These are phyloP conservation scores for Jatropha multifida DNA, from an alignment of 441 rosid genomes.

Conservation along the genomic window DNA sequence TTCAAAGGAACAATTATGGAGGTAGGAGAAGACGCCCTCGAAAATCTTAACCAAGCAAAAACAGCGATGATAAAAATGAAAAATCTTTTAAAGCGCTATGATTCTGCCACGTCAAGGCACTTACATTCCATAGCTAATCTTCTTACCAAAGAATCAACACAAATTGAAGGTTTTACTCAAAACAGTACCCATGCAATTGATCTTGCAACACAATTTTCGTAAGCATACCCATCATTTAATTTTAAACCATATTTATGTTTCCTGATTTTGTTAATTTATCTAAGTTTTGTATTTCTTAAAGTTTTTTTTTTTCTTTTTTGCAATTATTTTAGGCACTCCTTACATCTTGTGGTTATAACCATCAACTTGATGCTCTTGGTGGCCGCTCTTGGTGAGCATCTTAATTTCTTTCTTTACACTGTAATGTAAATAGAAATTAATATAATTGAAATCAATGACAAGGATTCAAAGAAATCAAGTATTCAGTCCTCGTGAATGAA, in stretches of 20 bases:
- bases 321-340: constrained; percentile 32
- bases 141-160: constrained; percentile 41
- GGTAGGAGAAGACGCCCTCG: constrained; percentile 37
- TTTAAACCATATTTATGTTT: background rate
- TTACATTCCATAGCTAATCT: constrained; percentile 41
- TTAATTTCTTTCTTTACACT: background rate
- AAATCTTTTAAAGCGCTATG: constrained; percentile 45
- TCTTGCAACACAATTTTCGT: constrained; percentile 45
- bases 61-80: constrained; percentile 38
- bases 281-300: background rate
- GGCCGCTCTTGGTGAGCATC: constrained; percentile 48
- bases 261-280: background rate
- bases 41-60: constrained; percentile 34
- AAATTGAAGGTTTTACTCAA: constrained; percentile 39
- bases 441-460: too few relatives aligned
- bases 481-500: too few relatives aligned
- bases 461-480: too few relatives aligned
- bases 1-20: constrained; percentile 42
- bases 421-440: too few relatives aligned
- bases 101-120: constrained; percentile 29
- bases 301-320: background rate
- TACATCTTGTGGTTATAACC: constrained; percentile 41
- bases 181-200: constrained; percentile 39
- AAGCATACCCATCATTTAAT: constrained; percentile 8
- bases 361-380: constrained; percentile 46